A percentile compares a stretch with the other conserved stretches of the same genome.
phyloP scores from a whole-genome alignment of 2,329 filamentous ascomycete genomes.

The Chrysoporthe cubensis region DNA sequence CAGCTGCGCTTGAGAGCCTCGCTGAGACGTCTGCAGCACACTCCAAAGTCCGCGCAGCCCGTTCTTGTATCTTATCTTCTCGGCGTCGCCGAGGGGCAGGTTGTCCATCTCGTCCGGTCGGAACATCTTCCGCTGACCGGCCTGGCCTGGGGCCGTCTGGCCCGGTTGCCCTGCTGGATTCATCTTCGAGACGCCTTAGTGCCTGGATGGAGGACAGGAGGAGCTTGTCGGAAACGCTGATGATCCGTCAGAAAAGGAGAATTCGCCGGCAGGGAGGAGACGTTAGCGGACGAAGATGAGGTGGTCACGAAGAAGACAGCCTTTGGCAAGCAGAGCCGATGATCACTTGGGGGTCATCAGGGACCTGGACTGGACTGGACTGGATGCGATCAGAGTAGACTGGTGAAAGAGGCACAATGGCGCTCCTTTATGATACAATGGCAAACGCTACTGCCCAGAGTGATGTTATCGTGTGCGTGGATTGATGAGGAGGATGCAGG shows the following conservation, averaged over 20 bases:
- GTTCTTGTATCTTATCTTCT: slow-evolving; percentile 62
- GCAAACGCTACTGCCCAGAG: not conserved
- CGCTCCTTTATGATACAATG: not conserved
- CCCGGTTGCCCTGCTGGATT: slow-evolving; percentile 30
- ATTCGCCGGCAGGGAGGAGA: not conserved
- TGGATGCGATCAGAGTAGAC: not conserved
- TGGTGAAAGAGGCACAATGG: not conserved
- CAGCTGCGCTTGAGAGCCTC: slow-evolving; percentile 53
- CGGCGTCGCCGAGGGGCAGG: slow-evolving; percentile 55
- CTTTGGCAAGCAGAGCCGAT: not conserved
- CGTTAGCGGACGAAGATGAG: not conserved
- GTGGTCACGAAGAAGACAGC: not conserved
- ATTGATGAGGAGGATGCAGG: not conserved
- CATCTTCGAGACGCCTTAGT: slow-evolving; percentile 10
- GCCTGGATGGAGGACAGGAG: not conserved
- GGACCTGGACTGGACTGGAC: not conserved
- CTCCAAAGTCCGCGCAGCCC: slow-evolving; percentile 60
- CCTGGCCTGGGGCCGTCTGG: slow-evolving; percentile 30
- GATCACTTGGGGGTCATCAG: not conserved
- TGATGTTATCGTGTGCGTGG: not conserved
- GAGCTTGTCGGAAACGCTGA: too few relatives aligned
- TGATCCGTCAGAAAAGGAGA: not conserved
- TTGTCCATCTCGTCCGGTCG: slow-evolving; percentile 56
- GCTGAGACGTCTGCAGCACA: slow-evolving; percentile 51
- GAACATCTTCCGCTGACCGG: slow-evolving; percentile 46